Conservation (phyloP, 2,329 filamentous ascomycete species). For the Fusarium chuoi region DNA sequence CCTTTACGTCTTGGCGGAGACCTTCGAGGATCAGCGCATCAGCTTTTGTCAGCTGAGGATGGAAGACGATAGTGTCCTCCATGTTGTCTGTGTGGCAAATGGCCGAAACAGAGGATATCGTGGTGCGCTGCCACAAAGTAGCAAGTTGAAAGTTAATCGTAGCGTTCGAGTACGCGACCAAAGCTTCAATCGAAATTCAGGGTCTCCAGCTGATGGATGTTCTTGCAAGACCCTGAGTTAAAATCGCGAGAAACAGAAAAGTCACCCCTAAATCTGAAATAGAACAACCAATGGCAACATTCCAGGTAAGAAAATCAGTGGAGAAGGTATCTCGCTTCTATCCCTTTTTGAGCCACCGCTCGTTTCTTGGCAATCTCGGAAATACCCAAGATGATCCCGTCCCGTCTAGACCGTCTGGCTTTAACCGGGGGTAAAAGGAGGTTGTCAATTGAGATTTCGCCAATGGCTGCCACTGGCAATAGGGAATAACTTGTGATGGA, state of each 20-base stretch:
- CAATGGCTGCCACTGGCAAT: neutral
- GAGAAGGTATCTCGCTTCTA: neutral
- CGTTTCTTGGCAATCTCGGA: conserved; percentile 15
- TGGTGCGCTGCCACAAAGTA: neutral
- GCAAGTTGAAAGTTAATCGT: no score
- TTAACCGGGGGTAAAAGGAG: conserved; percentile 1
- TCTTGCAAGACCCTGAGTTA: conserved; percentile 12
- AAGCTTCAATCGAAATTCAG: neutral
- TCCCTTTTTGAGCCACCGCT: conserved; percentile 10
- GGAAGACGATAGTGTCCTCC: conserved; percentile 24
- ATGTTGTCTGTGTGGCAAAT: neutral
- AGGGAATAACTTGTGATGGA: neutral
- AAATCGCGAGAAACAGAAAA: conserved; percentile 6
- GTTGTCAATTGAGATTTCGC: neutral
- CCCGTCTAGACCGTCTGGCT: neutral
- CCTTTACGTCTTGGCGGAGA: conserved; percentile 24
- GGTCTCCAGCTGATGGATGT: conserved; percentile 7
- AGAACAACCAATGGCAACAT: conserved; percentile 1
- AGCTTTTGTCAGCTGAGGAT: conserved; percentile 26
- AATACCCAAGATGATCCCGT: conserved; percentile 2
- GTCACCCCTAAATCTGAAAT: conserved; percentile 18
- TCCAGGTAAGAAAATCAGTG: neutral
- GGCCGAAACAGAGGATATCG: neutral
- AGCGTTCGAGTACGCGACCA: neutral
- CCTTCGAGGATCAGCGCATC: conserved; percentile 27